Evolutionary conservation across 768 basidiomycete species (phyloP).

Genomic region (Steccherinum ochraceum): DNA sequence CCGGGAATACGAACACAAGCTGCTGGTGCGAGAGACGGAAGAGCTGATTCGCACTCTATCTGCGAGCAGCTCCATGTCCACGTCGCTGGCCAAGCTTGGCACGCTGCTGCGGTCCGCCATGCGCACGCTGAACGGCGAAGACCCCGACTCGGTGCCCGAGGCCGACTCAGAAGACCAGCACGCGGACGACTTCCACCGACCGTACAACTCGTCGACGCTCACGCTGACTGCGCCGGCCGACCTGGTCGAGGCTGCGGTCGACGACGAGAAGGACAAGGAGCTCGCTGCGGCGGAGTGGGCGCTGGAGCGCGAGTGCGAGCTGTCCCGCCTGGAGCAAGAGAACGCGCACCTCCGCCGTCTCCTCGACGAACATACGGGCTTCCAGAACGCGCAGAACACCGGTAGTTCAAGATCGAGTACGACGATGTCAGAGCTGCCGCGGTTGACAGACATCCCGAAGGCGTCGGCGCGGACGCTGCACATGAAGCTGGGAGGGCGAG

Average conservation of each 20-base stretch:
- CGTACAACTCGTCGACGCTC: not conserved
- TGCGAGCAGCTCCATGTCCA: conserved; percentile 58
- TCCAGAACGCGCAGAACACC: conserved; percentile 9
- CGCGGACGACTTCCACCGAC: not conserved
- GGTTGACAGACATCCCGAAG: conserved; percentile 3
- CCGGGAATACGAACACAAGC: conserved; percentile 82
- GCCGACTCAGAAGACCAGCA: not conserved
- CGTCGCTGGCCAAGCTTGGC: conserved; percentile 65
- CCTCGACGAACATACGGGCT: conserved; percentile 28
- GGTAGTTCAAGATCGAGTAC: conserved; percentile 6
- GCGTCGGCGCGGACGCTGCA: conserved; percentile 1
- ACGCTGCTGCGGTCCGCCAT: conserved; percentile 63
- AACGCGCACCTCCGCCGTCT: conserved; percentile 76
- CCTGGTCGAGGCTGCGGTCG: conserved; percentile 8
- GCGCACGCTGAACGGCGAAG: conserved; percentile 66
- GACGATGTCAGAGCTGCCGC: conserved; percentile 4
- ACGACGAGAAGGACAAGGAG: conserved; percentile 21
- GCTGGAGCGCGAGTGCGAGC: conserved; percentile 86
- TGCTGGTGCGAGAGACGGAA: conserved; percentile 72
- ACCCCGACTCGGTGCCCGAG: conserved; percentile 20
- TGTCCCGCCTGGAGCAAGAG: conserved; percentile 81
- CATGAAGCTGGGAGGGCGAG: conserved; percentile 7
- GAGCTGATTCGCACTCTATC: conserved; percentile 51
- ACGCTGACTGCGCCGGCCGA: not conserved
- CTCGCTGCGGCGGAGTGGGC: conserved; percentile 59